These are phyloP conservation scores for Theileria sp. DNA, from an alignment of 169 alveolate species.

Conservation along the genomic window DNA sequence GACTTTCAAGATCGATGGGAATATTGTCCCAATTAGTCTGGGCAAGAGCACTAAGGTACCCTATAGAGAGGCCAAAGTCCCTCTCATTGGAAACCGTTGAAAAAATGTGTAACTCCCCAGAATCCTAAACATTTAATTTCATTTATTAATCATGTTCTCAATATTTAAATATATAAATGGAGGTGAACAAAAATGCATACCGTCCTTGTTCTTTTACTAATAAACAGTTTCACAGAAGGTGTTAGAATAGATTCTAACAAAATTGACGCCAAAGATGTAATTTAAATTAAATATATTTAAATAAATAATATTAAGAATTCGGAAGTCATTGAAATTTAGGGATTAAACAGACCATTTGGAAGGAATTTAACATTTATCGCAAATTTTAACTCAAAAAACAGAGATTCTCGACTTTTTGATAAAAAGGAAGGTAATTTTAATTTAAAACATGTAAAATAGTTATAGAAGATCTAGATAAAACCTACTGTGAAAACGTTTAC, in stretches of 20 bases:
- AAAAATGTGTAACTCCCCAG: conserved; percentile 31
- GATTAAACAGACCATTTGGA: neutral
- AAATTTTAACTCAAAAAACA: neutral
- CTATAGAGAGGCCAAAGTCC: conserved; percentile 67
- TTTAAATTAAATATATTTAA: neutral
- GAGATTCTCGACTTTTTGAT: neutral
- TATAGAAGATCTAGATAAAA: conserved; percentile 21
- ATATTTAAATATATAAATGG: neutral
- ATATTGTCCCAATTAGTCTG: conserved; percentile 82
- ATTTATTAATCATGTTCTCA: neutral
- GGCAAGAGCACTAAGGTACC: conserved; percentile 63
- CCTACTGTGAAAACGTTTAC: conserved; percentile 70
- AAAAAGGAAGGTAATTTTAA: neutral
- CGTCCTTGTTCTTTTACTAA: neutral
- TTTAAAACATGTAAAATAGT: neutral
- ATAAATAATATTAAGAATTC: neutral
- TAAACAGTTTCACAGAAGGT: neutral
- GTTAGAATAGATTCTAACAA: neutral
- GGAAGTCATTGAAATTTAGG: neutral
- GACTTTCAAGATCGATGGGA: conserved; percentile 93
- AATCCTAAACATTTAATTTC: neutral
- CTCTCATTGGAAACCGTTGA: conserved; percentile 42
- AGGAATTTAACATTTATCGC: neutral
- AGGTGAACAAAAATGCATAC: neutral
- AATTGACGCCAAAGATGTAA: neutral